Evolutionary conservation across 495 filamentous ascomycete species (phyloP), one percentile per base, ranked within the genome.

Genomic region (Daldinia childiae): DNA sequence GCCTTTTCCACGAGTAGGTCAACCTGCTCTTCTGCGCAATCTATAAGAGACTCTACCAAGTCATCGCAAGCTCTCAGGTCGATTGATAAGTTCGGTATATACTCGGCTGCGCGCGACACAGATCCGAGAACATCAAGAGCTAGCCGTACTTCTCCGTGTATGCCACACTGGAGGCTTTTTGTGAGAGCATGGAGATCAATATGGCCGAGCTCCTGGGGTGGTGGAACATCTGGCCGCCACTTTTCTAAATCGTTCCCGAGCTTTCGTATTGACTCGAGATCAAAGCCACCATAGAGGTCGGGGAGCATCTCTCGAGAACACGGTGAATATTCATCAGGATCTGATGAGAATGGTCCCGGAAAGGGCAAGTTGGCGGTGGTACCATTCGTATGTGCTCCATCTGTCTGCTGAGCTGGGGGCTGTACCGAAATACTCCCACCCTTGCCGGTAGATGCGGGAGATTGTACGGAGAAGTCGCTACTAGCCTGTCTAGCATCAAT

Each of bases 121-220:
- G 89, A 89, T 9, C 88, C 89, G 7, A 99, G 85, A 1, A 90
- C 91, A 79, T 98, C 95, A 56, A 99, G 81, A 12, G 95, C 95
- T 71, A 97, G 80, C 9, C 94, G 90, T 27, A 97, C 88, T 77
- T 99, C 95, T 12, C 89, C 89, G 73, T 93, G 87, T 58, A 99
- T 92, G 3, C 95, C 95, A 64, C 91, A 97, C 68, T 96, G 93
- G n/a, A 99, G 83, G 74, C 93, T 92, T 85, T 93, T 92, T 1
- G 89, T 97, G 43, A 99, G 84, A n/a, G 95, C 93, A 70, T 93
- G 91, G 29, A 98, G 90, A 74, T 99, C 94, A 61, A 99, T 90
- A 15, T 91, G 82, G 11, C 95, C 95, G 30, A 98, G 82, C 71
- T 99, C 95, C 4, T 83, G 80, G n/a, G 92, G 85, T 0, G 81